These are phyloP conservation scores for Phyllosticta citrichinensis DNA, from an alignment of 2,329 filamentous ascomycete genomes.

Conservation along the genomic window DNA sequence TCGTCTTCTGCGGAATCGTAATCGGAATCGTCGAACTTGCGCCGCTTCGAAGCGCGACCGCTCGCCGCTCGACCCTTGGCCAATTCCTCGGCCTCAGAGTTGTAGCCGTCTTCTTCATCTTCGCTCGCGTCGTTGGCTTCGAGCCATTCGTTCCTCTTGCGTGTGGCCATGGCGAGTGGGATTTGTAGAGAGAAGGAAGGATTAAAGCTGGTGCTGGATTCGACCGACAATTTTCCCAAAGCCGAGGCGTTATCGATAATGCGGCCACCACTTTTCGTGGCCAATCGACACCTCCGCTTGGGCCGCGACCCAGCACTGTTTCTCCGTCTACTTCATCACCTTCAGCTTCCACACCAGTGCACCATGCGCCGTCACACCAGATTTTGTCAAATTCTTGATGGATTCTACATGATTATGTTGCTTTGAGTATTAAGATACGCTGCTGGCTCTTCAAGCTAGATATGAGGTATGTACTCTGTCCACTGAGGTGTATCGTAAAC, in stretches of 20 bases:
- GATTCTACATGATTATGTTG: too few relatives aligned
- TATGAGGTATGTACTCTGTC: neutral
- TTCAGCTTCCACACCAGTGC: too few relatives aligned
- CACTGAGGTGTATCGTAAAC: neutral
- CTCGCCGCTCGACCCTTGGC: constrained; percentile 48
- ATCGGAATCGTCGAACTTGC: constrained; percentile 43
- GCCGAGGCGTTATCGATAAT: neutral
- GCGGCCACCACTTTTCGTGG: neutral
- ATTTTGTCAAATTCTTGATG: too few relatives aligned
- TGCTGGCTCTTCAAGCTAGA: neutral
- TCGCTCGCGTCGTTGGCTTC: constrained; percentile 35
- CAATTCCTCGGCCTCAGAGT: constrained; percentile 57
- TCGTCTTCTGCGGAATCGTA: constrained; percentile 14
- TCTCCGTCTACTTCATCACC: too few relatives aligned
- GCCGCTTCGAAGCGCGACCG: constrained; percentile 48
- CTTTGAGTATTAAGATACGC: neutral
- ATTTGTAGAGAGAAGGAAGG: neutral
- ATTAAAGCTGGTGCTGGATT: neutral
- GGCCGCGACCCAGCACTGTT: too few relatives aligned
- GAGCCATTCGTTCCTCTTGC: constrained; percentile 65
- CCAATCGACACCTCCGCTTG: neutral
- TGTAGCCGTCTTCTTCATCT: constrained; percentile 43
- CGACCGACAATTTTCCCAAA: neutral
- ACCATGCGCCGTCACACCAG: too few relatives aligned
- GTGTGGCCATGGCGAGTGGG: constrained; percentile 47